Evolutionary conservation across 345 rosid species (phyloP), one percentile per base, ranked within the genome.

Genomic region (Euphorbia lathyris): DNA sequence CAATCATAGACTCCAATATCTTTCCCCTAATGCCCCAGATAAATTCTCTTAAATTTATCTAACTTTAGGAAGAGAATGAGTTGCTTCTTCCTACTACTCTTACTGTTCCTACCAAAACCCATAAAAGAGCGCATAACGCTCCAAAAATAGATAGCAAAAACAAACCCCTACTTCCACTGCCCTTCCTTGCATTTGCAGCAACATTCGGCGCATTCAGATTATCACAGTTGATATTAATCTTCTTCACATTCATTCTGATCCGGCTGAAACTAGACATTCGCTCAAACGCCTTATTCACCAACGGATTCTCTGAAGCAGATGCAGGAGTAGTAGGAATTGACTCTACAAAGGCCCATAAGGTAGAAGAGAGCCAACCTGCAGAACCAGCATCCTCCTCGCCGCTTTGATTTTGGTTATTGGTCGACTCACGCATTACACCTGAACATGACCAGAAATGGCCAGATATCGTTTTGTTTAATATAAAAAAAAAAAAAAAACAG

Each of bases 261-360:
- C 83, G 80, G 63, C 96, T 82, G 68, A 81, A 80, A 82, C 91
- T 94, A 51, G 97, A 83, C 84, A 87, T 84, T 43, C 91, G 82
- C 81, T 77, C 88, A 1, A 88, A 67, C 60, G 93, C 91, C 27
- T 83, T 83, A 60, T 82, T 89, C 17, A 85, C 88, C 55, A 91
- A 75, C 19, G 90, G 86, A 48, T 0, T 83, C 86, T 94, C 97
- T 1, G 93, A 67, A 36, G 98, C 98, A 30, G 87, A 85, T 26
- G 97, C 98, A 1, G 98, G 98, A 51, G 81, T 80, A 3, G 96
- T 65, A 26, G 97, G 98, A 74, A 94, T 88, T 0, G 97, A 87
- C 59, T 94, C 98, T 70, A 94, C 86, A 74, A 88, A 86, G 17
- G 78, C 22, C 97, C 97, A 91, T 73, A 94, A 2, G 25, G 85